Base-by-base conservation (phyloP, 1,139 yeast genomes). In the Candida anutae region DNA sequence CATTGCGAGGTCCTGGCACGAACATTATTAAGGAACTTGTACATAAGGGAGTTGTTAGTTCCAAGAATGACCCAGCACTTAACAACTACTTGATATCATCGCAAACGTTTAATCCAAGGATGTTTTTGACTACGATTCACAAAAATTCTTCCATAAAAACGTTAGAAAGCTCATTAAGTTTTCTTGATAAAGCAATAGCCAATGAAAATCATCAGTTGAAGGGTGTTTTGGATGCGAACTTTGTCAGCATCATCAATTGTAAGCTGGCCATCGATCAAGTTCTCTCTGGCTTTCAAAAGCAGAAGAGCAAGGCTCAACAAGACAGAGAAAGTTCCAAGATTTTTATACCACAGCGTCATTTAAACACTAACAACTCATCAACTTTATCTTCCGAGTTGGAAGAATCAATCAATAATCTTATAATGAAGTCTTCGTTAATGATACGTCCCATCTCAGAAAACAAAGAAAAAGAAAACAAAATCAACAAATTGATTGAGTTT, bases 371-470 rank as follows among this genome's bases (percentile, higher is more conserved):
- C 15, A 43, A 49, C 23, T 46, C 47, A 22, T 48, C 43, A 10
- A 35, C 54, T 5, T 43, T 50, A 10, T 38, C 52, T 8, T 57
- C 60, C 16, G 65, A 59, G 21, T 46, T 71, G 19, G 72, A 68
- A 31, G 62, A 53, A 21, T 53, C 76, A 15, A 58, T 65, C 25
- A 62, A 58, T 28, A 64, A 66, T 36, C 55, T 77, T 23, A 69
- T 70, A 30, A 58, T 68, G 25, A 67, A 74, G n/a, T 79, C 88
- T 0, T 66, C 84, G 1, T 60, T 77, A 36, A 61, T 80, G 48
- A 69, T 85, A 37, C 74, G 87, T 36, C 97, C 97, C 0, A 74
- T 88, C 5, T 54, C 78, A 30, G 80, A 79, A 28, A 74, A 75
- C 31, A 69, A 74, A 33, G 57, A 64, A 6, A 76, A 74, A 40